Conservation (phyloP, 768 basidiomycete genomes). For the Boletus rubroflammeus region DNA sequence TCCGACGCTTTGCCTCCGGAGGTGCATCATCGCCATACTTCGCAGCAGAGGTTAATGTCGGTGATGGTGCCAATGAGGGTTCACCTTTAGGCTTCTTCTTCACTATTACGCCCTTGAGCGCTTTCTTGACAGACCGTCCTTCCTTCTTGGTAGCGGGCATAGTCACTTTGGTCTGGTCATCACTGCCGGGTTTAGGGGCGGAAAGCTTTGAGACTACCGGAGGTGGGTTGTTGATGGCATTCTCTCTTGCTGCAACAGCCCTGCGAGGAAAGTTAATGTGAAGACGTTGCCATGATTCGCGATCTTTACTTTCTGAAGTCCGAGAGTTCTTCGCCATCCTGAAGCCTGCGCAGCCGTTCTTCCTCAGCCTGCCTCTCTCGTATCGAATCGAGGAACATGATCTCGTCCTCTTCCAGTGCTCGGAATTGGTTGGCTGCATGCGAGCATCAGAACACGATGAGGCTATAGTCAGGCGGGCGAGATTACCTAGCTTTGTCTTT, state of each 20-base stretch:
- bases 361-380: conserved; percentile 72
- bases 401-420: conserved; percentile 85
- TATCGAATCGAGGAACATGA: conserved; percentile 83
- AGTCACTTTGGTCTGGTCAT: conserved; percentile 27
- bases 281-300: neutral
- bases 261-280: conserved; percentile 31
- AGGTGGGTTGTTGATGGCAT: conserved; percentile 42
- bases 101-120: conserved; percentile 74
- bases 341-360: conserved; percentile 68
- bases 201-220: conserved; percentile 31
- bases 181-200: conserved; percentile 29
- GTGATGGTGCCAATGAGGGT: conserved; percentile 17
- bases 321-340: conserved; percentile 76
- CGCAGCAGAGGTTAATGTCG: conserved; percentile 13
- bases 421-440: conserved; percentile 79
- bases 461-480: conserved; percentile 2
- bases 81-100: conserved; percentile 64
- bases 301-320: conserved; percentile 69
- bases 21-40: conserved; percentile 27
- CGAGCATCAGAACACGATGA: conserved; percentile 6
- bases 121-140: conserved; percentile 43
- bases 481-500: conserved; percentile 66
- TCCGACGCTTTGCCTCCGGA: conserved; percentile 59
- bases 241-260: conserved; percentile 69
- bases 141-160: conserved; percentile 53